A percentile compares a stretch with the other conserved stretches of the same genome.
phyloP scores from a whole-genome alignment of 2,329 filamentous ascomycete genomes.

The Fusarium oligoseptatum region DNA sequence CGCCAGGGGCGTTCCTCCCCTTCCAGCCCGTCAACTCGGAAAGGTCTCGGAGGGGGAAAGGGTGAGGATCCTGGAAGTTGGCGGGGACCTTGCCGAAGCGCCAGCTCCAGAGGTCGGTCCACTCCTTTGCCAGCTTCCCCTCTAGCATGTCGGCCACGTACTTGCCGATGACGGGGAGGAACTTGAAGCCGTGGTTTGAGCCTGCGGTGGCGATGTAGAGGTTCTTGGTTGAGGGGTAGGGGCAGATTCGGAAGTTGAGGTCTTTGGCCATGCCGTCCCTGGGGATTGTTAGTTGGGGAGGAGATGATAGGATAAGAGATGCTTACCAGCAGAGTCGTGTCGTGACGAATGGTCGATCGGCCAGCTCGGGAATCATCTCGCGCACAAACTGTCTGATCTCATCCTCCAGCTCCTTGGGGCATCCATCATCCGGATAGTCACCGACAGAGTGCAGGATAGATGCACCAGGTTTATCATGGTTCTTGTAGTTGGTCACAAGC shows the following conservation, averaged over 20 bases:
- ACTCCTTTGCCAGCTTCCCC: constrained; percentile 54
- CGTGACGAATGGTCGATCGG: constrained; percentile 58
- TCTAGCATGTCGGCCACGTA: constrained; percentile 54
- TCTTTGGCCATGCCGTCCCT: constrained; percentile 51
- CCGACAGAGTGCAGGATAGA: constrained; percentile 39
- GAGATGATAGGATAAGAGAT: neutral
- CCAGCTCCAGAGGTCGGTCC: constrained; percentile 56
- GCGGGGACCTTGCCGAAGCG: constrained; percentile 34
- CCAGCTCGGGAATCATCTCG: constrained; percentile 53
- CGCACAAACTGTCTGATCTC: constrained; percentile 64
- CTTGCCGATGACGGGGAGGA: constrained; percentile 65
- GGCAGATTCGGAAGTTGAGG: constrained; percentile 46
- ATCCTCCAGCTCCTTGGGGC: constrained; percentile 64
- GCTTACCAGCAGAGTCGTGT: constrained; percentile 61
- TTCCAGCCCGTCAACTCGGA: constrained; percentile 38
- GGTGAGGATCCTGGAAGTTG: constrained; percentile 40
- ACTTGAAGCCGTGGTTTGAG: constrained; percentile 67
- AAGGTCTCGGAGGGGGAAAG: constrained; percentile 37
- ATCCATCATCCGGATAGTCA: constrained; percentile 46
- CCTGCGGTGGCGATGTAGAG: constrained; percentile 66
- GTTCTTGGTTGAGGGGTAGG: constrained; percentile 39
- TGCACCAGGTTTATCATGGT: constrained; percentile 43
- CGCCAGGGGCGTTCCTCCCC: constrained; percentile 36
- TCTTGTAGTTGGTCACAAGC: constrained; percentile 63
- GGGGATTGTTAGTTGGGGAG: too few relatives aligned